Conservation (phyloP, 306 rosid species). For the Lablab purpureus region DNA sequence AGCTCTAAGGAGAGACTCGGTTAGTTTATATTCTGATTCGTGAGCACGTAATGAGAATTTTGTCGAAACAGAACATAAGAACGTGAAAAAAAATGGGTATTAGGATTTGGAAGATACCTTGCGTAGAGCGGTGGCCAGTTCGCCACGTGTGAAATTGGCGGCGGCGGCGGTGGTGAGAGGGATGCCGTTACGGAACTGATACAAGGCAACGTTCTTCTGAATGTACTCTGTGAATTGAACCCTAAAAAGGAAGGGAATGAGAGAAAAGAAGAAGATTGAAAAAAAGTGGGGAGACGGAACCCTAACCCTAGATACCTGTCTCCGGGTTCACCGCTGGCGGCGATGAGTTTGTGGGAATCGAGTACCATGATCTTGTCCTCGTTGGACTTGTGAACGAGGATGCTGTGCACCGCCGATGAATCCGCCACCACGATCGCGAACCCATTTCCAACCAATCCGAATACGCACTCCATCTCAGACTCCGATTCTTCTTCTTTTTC, state of each 20-base stretch:
- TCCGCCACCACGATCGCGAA: conserved; percentile 89
- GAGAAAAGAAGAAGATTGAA: not conserved
- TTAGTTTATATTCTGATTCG: no score
- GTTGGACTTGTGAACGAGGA: conserved; percentile 90
- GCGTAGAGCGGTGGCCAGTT: conserved; percentile 50
- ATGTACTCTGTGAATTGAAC: conserved; percentile 47
- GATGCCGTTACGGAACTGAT: conserved; percentile 49
- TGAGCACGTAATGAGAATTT: not conserved
- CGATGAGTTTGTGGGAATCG: conserved; percentile 95
- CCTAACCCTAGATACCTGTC: conserved; percentile 61
- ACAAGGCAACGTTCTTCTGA: conserved; percentile 47
- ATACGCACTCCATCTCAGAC: conserved; percentile 76
- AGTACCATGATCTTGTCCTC: conserved; percentile 99
- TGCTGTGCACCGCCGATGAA: conserved; percentile 93
- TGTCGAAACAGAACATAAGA: not conserved
- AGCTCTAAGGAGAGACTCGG: no score
- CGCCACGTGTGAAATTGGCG: conserved; percentile 49
- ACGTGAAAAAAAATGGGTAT: conserved; percentile 21
- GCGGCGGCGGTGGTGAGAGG: conserved; percentile 48
- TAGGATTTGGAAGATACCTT: conserved; percentile 48
- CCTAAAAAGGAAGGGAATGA: not conserved
- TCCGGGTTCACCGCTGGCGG: conserved; percentile 97
- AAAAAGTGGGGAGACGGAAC: not conserved
- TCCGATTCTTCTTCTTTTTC: not conserved
- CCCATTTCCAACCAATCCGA: conserved; percentile 83